Evolutionary conservation across 2,329 filamentous ascomycete genomes (phyloP), one percentile per base, ranked within the genome.

Genomic region (Fusarium nurragi): DNA sequence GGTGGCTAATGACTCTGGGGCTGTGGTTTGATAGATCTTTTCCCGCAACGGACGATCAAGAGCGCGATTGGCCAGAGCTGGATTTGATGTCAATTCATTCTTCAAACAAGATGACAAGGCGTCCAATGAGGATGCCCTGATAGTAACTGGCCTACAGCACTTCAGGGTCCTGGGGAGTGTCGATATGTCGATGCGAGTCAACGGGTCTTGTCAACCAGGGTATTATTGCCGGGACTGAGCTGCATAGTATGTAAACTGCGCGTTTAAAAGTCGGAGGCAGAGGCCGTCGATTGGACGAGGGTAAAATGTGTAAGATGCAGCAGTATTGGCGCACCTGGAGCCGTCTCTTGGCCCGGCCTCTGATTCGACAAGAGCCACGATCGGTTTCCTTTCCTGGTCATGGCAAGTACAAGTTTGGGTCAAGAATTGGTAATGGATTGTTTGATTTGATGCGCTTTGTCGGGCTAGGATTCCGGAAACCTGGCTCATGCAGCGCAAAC

Each of bases 21-120:
- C 41, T 62, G 48, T 59, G 65, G 48, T 61, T 57, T 63, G 49
- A 60, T 63, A 52, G 51, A 48, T 44, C 40, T 43, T 58, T 37
- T 59, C 57, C 54, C 25, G 55, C 61, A 57, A 30, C 50, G 47
- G 54, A 46, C 18, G 41, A 51, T 37, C 26, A 41, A 49, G 48
- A 55, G 23, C 40, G 38, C 39, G 43, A 72, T 72, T 72, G 70
- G 70, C 23, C 37, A 38, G 41, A 22, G 40, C 16, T 28, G 45
- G 41, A 67, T 45, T 67, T 60, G 67, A 72, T 72, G 70, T 56
- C 70, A 72, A 72, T 72, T 72, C 58, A 72, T 72, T 72, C 64
- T 72, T 67, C 66, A 71, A 72, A 72, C 70, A 54, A 51, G 63
- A 58, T 64, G 62, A 50, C 68, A 67, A 70, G 66, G 70, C 70